Conservation (phyloP, 495 filamentous ascomycete species). For the Ramalina intermedia region DNA sequence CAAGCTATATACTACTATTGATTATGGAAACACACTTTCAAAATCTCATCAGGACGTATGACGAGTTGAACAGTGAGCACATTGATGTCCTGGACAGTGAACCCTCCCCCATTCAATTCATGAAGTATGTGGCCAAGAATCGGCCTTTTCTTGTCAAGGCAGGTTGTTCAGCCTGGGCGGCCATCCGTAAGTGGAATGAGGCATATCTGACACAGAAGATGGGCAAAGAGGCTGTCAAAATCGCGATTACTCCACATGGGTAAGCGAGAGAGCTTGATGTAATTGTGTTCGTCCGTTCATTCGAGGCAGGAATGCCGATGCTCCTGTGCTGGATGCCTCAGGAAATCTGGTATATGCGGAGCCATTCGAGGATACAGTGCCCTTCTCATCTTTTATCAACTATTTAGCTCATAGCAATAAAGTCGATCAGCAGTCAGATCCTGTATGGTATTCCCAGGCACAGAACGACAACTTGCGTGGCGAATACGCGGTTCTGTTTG, state of each 20-base stretch:
- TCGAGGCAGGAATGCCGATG: slow-evolving; percentile 22
- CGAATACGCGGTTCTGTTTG: slow-evolving; percentile 47
- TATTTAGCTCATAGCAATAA: neutral
- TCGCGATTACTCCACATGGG: slow-evolving; percentile 57
- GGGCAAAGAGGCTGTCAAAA: slow-evolving; percentile 38
- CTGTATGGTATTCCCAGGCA: slow-evolving; percentile 37
- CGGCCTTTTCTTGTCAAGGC: slow-evolving; percentile 53
- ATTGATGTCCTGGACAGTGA: slow-evolving; percentile 5
- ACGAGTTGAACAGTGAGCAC: slow-evolving; percentile 48
- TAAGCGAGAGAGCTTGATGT: slow-evolving; percentile 19
- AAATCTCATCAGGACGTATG: slow-evolving; percentile 27
- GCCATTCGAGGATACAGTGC: slow-evolving; percentile 23
- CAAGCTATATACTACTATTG: too few species aligned
- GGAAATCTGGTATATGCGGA: slow-evolving; percentile 21
- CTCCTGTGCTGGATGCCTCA: slow-evolving; percentile 8
- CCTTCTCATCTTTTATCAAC: slow-evolving; percentile 22
- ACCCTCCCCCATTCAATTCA: slow-evolving; percentile 58
- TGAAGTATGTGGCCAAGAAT: slow-evolving; percentile 52
- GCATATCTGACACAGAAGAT: slow-evolving; percentile 38
- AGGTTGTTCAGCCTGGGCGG: slow-evolving; percentile 42
- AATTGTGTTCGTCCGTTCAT: neutral
- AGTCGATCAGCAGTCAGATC: neutral
- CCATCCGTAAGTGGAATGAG: slow-evolving; percentile 43
- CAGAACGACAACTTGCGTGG: slow-evolving; percentile 63
- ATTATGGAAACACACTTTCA: too few species aligned